Base-by-base conservation (phyloP, 805 yeast genomes). In the Saccharomycopsis javanensis region DNA sequence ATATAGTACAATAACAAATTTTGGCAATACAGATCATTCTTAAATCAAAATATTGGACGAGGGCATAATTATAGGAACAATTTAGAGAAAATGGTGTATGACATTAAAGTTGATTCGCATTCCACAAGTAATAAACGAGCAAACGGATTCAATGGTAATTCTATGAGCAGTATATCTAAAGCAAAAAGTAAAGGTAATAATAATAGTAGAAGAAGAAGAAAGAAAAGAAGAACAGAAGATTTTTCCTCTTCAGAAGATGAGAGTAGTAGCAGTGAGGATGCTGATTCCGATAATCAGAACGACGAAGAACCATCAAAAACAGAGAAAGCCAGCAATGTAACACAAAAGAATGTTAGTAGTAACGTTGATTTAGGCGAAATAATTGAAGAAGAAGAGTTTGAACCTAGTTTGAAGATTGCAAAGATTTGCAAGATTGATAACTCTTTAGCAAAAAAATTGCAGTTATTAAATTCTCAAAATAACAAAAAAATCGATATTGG, bases 151-250 rank as follows among this genome's bases (percentile, higher is more conserved):
- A 42, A 20, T 23, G 5, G 25, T 42, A n/a, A 5, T 15, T 15
- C 5, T 23, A 15, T 3, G 23, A 42, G 8, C 23, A 11, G n/a
- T n/a, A n/a, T n/a, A n/a, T n/a, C 48, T 42, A 23, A 31, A 11
- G 11, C 28, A 13, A 20, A 20, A 2, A 25, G 25, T 4, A 38
- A 27, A 8, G 16, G 27, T 13, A 42, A 46, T n/a, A 53, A 38
- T 15, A 46, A 45, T 4, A 42, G 31, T 8, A 23, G 37, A 23
- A 37, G 61, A 38, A 31, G 60, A 20, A 55, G 61, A 55, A 59
- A 59, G 55, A 59, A 56, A 57, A 56, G 59, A 54, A 59, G 61
- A 59, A 59, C 61, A 20, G 61, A 59, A 45, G 61, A 55, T 46
- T 59, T 56, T 27, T 56, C 59, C 2, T 48, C 53, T 5, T 15